Evolutionary conservation across 129 eudicot genomes (phyloP).

Genomic region (Saposhnikovia divaricata): DNA sequence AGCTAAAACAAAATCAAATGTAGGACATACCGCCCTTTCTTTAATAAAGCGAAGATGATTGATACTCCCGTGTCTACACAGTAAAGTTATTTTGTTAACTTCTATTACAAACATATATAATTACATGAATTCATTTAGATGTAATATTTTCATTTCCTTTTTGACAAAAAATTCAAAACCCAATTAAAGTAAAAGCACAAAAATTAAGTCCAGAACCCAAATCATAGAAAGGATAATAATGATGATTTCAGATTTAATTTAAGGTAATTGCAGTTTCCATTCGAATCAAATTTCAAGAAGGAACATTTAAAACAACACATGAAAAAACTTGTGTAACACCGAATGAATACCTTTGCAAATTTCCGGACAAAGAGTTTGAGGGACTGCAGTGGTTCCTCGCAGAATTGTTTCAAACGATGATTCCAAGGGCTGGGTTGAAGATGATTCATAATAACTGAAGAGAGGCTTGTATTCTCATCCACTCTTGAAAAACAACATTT

Average conservation of each 20-base stretch:
- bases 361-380: slow-evolving; percentile 67
- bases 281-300: background rate
- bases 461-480: slow-evolving; percentile 43
- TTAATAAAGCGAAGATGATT: background rate
- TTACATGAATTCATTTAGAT: background rate
- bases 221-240: background rate
- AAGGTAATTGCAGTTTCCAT: background rate
- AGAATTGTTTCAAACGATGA: slow-evolving; percentile 52
- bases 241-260: background rate
- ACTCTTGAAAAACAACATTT: slow-evolving; percentile 38
- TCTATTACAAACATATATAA: background rate
- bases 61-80: background rate
- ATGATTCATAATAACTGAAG: slow-evolving; percentile 66
- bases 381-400: slow-evolving; percentile 50
- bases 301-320: background rate
- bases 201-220: background rate
- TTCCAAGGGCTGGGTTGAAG: slow-evolving; percentile 72
- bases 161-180: background rate
- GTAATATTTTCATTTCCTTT: background rate
- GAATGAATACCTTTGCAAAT: slow-evolving; percentile 59
- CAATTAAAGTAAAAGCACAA: background rate
- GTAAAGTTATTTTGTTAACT: background rate
- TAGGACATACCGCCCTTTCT: background rate
- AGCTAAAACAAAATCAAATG: background rate
- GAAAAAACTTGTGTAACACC: background rate